phyloP scores from a whole-genome alignment of 192 early-diverging fungal genomes.

The Mortierella hygrophila region DNA sequence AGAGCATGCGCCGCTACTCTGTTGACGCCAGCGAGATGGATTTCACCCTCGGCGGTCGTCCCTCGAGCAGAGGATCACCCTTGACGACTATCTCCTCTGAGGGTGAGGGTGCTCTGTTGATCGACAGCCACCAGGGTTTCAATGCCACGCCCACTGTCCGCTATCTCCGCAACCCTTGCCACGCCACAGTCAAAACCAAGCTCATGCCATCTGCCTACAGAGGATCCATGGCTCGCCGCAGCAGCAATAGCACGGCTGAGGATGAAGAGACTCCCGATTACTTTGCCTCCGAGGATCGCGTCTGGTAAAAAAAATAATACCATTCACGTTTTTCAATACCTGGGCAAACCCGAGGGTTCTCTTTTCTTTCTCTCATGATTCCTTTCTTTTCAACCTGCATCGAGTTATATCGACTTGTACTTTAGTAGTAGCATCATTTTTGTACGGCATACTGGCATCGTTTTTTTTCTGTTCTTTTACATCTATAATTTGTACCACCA shows the following conservation, averaged over 20 bases:
- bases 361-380: not conserved
- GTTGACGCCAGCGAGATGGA: slow-evolving; percentile 53
- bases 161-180: slow-evolving; percentile 50
- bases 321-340: not conserved
- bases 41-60: slow-evolving; percentile 31
- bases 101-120: slow-evolving; percentile 22
- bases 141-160: slow-evolving; percentile 39
- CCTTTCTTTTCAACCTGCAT: not conserved
- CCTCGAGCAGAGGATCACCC: slow-evolving; percentile 27
- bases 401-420: not conserved
- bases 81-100: slow-evolving; percentile 35
- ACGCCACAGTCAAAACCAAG: slow-evolving; percentile 52
- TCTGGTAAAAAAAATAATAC: slow-evolving; percentile 31
- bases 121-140: slow-evolving; percentile 29
- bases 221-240: slow-evolving; percentile 21
- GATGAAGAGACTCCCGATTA: slow-evolving; percentile 46
- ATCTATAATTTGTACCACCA: not conserved
- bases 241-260: slow-evolving; percentile 5
- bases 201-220: slow-evolving; percentile 42
- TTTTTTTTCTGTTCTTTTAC: not conserved
- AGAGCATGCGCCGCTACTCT: slow-evolving; percentile 54
- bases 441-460: not conserved
- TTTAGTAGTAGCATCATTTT: slow-evolving; percentile 7
- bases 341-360: not conserved
- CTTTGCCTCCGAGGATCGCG: slow-evolving; percentile 49